Evolutionary conservation across 75 land plant genomes (phyloP).

Genomic region (Cunninghamia lanceolata): DNA sequence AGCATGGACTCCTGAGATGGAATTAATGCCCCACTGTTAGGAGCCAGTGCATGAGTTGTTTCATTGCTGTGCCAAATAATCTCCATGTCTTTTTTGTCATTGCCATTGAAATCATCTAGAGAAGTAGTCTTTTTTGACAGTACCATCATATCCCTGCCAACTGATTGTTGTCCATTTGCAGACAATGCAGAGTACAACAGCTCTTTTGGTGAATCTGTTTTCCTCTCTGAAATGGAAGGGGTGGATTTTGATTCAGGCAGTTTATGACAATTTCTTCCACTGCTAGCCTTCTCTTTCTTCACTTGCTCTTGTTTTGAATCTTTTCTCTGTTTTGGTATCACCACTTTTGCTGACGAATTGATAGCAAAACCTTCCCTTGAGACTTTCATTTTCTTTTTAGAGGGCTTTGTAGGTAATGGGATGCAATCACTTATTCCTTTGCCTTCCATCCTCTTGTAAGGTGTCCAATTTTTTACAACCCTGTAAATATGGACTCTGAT

Average conservation of each 20-base stretch:
- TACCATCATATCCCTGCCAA: background rate
- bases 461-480: background rate
- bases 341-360: background rate
- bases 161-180: background rate
- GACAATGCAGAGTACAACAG: background rate
- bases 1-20: background rate
- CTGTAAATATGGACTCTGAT: slow-evolving; percentile 15
- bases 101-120: background rate
- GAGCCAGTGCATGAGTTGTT: background rate
- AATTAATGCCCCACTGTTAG: background rate
- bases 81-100: background rate
- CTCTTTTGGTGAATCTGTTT: background rate
- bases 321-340: background rate
- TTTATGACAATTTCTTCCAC: background rate
- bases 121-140: background rate
- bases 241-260: background rate
- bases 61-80: background rate
- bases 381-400: background rate
- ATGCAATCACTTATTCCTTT: background rate
- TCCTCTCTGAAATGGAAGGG: background rate
- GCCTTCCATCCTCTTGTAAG: slow-evolving; percentile 3
- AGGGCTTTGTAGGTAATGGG: background rate
- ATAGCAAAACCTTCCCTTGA: background rate
- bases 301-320: background rate
- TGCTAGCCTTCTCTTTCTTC: background rate